These are phyloP conservation scores for Pisolithus microcarpus DNA, from an alignment of 768 basidiomycete species.

Conservation along the genomic window DNA sequence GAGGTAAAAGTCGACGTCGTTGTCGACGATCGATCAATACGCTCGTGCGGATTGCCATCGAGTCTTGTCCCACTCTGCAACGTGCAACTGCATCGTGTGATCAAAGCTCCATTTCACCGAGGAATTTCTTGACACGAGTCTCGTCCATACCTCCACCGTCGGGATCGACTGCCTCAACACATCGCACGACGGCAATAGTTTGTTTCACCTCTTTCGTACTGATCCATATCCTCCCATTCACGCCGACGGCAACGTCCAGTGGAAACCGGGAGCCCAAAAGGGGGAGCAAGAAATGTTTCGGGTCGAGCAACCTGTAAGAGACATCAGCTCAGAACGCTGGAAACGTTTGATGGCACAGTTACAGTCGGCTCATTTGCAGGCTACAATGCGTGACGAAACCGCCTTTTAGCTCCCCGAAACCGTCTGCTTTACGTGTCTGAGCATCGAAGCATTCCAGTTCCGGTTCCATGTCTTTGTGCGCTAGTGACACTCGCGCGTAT, in stretches of 20 bases:
- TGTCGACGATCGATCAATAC: no score
- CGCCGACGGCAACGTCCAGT: constrained; percentile 80
- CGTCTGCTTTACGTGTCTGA: constrained; percentile 84
- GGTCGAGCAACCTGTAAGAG: constrained; percentile 60
- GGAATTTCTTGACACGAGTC: constrained; percentile 42
- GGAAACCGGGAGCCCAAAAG: constrained; percentile 76
- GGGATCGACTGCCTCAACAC: constrained; percentile 77
- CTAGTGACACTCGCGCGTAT: constrained; percentile 87
- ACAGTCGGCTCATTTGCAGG: constrained; percentile 82
- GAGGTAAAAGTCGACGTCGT: no score
- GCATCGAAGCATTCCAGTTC: constrained; percentile 96
- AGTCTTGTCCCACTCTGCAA: neutral
- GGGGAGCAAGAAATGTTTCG: constrained; percentile 76
- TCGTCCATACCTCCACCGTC: constrained; percentile 62
- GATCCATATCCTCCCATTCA: constrained; percentile 92
- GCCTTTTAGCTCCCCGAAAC: constrained; percentile 88
- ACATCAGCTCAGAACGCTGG: neutral
- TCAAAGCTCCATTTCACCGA: constrained; percentile 40
- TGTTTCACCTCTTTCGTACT: constrained; percentile 65
- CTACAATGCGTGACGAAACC: constrained; percentile 81
- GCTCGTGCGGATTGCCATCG: no score
- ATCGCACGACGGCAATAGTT: constrained; percentile 67
- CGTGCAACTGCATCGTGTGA: neutral
- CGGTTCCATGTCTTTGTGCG: constrained; percentile 97
- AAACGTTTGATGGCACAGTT: constrained; percentile 25